Conservation (phyloP, 495 filamentous ascomycete species). For the Lepidopterella palustris region DNA sequence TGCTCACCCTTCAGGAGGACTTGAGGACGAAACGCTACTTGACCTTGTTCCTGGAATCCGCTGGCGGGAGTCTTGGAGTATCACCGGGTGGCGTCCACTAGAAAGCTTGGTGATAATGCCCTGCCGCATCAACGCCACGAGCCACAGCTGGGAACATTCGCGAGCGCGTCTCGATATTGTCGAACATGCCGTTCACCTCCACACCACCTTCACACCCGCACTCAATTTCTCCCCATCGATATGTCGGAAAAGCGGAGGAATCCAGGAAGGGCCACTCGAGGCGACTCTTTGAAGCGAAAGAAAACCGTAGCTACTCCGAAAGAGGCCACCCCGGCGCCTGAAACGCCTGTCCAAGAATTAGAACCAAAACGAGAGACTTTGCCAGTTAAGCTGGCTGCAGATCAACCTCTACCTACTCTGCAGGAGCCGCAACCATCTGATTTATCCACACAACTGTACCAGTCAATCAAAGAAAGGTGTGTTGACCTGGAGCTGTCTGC, state of each 20-base stretch:
- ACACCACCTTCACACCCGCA: too few species aligned
- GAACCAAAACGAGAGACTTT: conserved; percentile 27
- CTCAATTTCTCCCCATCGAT: too few species aligned
- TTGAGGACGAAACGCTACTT: too few species aligned
- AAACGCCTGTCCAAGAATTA: neutral
- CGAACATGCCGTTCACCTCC: too few species aligned
- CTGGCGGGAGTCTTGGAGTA: too few species aligned
- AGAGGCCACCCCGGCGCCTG: neutral
- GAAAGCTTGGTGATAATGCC: too few species aligned
- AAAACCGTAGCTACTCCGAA: neutral
- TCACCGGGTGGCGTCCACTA: too few species aligned
- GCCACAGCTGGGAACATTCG: too few species aligned
- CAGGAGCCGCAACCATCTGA: conserved; percentile 58
- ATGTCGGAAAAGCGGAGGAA: neutral
- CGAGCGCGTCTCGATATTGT: too few species aligned
- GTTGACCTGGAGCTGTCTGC: conserved; percentile 1
- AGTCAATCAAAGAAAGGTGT: conserved; percentile 79
- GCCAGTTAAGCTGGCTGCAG: conserved; percentile 58
- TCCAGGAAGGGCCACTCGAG: neutral
- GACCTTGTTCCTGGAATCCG: too few species aligned
- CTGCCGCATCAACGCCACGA: too few species aligned
- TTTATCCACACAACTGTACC: conserved; percentile 63
- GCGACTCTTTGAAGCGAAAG: neutral
- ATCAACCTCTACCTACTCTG: conserved; percentile 68
- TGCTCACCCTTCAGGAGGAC: too few species aligned